Percentiles rank a stretch among this genome's conserved stretches.
These are phyloP conservation scores for Parafenestella ontariensis DNA, from an alignment of 2,329 filamentous ascomycete species.

Conservation along the genomic window DNA sequence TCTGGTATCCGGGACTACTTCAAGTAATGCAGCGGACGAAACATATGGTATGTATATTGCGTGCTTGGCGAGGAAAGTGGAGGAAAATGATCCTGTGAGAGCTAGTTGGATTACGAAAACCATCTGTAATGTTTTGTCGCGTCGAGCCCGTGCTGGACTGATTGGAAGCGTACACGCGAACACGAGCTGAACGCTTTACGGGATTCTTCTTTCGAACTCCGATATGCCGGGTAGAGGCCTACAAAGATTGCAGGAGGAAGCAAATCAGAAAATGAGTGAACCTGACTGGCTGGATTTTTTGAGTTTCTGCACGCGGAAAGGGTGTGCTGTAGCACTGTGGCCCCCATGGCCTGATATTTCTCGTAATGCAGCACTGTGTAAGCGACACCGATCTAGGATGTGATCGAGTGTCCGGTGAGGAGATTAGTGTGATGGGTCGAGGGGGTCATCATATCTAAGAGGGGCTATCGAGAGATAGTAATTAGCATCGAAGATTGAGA, in stretches of 20 bases:
- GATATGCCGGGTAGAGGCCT: neutral
- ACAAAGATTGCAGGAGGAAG: constrained; percentile 10
- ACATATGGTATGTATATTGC: neutral
- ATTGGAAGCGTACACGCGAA: neutral
- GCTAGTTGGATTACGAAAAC: constrained; percentile 2
- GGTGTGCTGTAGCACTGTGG: constrained; percentile 11
- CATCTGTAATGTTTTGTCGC: no score
- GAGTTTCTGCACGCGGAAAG: constrained; percentile 13
- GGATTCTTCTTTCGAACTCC: constrained; percentile 1
- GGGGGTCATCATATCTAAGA: neutral
- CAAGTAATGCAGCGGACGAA: constrained; percentile 3
- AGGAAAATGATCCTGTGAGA: neutral
- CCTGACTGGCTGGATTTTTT: constrained; percentile 2
- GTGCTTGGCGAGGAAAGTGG: neutral
- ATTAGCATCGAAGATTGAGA: neutral
- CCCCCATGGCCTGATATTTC: constrained; percentile 12
- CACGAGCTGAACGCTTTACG: constrained; percentile 6
- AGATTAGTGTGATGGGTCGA: neutral
- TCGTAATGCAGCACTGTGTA: constrained; percentile 6
- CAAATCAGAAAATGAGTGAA: constrained; percentile 21
- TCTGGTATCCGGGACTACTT: constrained; percentile 23
- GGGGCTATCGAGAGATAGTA: neutral
- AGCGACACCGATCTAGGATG: constrained; percentile 2
- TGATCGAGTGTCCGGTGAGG: neutral
- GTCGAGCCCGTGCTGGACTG: no score